Percentiles rank a stretch among this genome's conserved stretches.
These are phyloP conservation scores for Atalantia buxifolia DNA, from an alignment of 345 rosid genomes.

Conservation along the genomic window DNA sequence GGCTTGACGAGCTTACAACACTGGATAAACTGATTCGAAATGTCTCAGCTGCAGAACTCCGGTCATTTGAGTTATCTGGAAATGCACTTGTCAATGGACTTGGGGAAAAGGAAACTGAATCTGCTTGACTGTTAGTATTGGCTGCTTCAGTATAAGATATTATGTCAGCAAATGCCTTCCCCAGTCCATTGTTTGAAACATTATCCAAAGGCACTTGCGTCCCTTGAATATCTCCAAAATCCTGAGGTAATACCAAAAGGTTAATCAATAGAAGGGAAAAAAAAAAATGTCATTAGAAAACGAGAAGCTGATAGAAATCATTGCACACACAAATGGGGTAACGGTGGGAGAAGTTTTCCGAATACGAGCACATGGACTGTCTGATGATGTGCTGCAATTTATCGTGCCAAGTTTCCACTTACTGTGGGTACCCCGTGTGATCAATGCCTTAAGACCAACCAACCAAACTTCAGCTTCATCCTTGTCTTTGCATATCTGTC, in stretches of 20 bases:
- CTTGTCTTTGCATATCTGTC: conserved; percentile 92
- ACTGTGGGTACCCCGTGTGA: conserved; percentile 33
- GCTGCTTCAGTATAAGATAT: conserved; percentile 55
- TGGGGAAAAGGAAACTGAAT: conserved; percentile 35
- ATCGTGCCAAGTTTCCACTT: conserved; percentile 55
- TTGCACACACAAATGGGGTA: conserved; percentile 47
- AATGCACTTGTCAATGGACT: conserved; percentile 22
- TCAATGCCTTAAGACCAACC: conserved; percentile 72
- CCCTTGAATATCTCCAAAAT: conserved; percentile 44
- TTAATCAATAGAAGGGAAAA: neutral
- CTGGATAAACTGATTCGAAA: conserved; percentile 76
- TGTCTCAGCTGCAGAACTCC: conserved; percentile 56
- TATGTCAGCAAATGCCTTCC: conserved; percentile 69
- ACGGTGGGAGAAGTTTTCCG: conserved; percentile 47
- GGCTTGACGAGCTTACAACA: conserved; percentile 84
- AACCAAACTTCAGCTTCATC: conserved; percentile 98
- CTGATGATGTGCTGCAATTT: conserved; percentile 43
- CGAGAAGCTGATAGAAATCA: conserved; percentile 4
- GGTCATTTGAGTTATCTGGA: conserved; percentile 48
- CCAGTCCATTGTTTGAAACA: conserved; percentile 47
- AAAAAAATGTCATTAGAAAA: neutral
- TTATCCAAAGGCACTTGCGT: conserved; percentile 40
- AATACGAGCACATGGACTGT: conserved; percentile 41
- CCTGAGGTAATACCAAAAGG: conserved; percentile 35
- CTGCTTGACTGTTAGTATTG: conserved; percentile 37